phyloP scores from a whole-genome alignment of 805 yeast genomes.

The Ogataea siamensis region DNA sequence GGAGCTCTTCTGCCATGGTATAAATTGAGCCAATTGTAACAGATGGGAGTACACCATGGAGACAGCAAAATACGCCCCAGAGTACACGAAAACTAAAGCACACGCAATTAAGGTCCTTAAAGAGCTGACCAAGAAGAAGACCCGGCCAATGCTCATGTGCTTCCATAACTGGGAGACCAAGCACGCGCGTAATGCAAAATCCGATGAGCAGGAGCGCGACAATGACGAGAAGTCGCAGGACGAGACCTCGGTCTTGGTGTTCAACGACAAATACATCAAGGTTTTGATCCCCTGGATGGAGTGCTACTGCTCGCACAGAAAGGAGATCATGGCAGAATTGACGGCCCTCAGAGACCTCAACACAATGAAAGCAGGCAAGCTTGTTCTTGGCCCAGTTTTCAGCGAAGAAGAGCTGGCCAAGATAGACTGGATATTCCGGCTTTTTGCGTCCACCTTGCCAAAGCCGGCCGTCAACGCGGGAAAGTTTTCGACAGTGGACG shows the following conservation, averaged over 20 bases:
- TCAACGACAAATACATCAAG: conserved; percentile 19
- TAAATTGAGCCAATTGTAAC: conserved; percentile 1
- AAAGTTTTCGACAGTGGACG: no score
- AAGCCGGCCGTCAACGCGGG: no score
- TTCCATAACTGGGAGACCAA: conserved; percentile 22
- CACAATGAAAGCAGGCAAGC: conserved; percentile 3
- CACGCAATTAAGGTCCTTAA: conserved; percentile 21
- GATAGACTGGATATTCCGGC: conserved; percentile 12
- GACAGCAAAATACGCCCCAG: not conserved
- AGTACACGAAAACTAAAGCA: conserved; percentile 12
- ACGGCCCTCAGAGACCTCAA: conserved; percentile 19
- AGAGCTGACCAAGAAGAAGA: conserved; percentile 26
- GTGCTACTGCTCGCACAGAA: conserved; percentile 10
- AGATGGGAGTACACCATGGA: not conserved
- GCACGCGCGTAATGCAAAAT: conserved; percentile 1
- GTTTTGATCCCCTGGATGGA: conserved; percentile 15
- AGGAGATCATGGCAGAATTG: conserved; percentile 14
- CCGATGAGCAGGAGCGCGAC: no score
- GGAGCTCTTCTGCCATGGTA: not conserved
- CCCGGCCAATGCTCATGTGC: conserved; percentile 19
- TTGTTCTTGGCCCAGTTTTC: conserved; percentile 15
- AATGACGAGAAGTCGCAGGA: not conserved
- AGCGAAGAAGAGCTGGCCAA: conserved; percentile 13
- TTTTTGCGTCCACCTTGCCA: conserved; percentile 1
- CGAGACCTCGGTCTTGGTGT: conserved; percentile 7